Evolutionary conservation across 208 protist genomes (phyloP).

Genomic region (Leishmania amazonensis): DNA sequence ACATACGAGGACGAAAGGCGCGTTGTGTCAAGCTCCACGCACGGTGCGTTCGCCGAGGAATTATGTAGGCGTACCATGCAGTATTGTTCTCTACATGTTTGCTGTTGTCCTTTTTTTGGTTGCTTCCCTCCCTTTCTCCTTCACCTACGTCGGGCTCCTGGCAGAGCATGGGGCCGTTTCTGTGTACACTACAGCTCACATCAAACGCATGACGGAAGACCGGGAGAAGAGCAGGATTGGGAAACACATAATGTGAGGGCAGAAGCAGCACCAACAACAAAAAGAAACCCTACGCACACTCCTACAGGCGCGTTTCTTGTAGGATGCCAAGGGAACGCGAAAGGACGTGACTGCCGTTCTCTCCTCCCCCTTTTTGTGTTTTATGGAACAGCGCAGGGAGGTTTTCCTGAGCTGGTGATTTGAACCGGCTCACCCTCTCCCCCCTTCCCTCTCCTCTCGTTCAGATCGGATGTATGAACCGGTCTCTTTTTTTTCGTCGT

Average conservation of each 20-base stretch:
- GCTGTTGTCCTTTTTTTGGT: background rate
- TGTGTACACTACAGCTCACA: background rate
- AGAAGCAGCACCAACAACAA: background rate
- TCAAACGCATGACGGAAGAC: background rate
- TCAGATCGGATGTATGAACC: slow-evolving; percentile 9
- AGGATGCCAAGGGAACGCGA: slow-evolving; percentile 1
- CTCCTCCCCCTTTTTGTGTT: slow-evolving; percentile 10
- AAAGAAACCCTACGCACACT: background rate
- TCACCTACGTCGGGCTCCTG: background rate
- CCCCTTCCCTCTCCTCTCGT: slow-evolving; percentile 9
- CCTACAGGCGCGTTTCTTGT: background rate
- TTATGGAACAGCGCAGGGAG: background rate
- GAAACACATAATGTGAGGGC: background rate
- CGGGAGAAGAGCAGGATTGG: background rate
- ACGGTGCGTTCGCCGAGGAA: background rate
- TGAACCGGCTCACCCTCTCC: background rate
- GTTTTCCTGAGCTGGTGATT: background rate
- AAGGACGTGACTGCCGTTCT: background rate
- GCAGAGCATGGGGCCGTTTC: background rate
- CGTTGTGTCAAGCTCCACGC: background rate
- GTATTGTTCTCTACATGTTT: background rate
- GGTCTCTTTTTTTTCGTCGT: background rate
- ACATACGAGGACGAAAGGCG: background rate
- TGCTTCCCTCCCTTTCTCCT: background rate
- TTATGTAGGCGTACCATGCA: background rate